phyloP scores from a whole-genome alignment of 78 protist genomes.

The Dictyostelium brefeldianum region DNA sequence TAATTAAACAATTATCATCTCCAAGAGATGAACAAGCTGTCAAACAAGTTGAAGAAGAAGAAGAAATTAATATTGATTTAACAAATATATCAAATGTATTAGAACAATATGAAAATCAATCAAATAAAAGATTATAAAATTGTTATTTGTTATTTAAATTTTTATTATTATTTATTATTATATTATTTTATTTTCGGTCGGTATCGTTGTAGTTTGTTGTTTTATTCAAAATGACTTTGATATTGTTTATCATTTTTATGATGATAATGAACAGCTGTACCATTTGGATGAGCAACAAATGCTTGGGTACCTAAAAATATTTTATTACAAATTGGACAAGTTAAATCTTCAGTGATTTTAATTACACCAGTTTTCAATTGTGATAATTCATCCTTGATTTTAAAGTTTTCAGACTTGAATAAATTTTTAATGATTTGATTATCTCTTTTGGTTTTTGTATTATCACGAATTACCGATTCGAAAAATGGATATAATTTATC shows the following conservation, averaged over 20 bases:
- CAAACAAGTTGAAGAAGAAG: not conserved
- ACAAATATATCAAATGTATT: slow-evolving; percentile 1
- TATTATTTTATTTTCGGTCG: too few relatives aligned
- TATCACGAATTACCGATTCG: slow-evolving; percentile 81
- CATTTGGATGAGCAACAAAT: slow-evolving; percentile 73
- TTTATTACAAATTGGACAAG: slow-evolving; percentile 79
- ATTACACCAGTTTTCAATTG: slow-evolving; percentile 58
- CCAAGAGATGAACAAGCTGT: not conserved
- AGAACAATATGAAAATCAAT: not conserved
- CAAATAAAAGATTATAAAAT: not conserved
- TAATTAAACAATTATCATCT: slow-evolving; percentile 44
- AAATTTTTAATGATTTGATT: slow-evolving; percentile 70
- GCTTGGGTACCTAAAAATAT: slow-evolving; percentile 72
- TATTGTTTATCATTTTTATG: slow-evolving; percentile 23
- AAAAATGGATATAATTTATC: slow-evolving; percentile 79
- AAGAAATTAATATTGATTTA: slow-evolving; percentile 5
- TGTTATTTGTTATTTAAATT: too few relatives aligned
- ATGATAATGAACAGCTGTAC: slow-evolving; percentile 65
- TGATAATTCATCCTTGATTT: slow-evolving; percentile 71
- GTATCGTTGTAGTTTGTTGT: not conserved
- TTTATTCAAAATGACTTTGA: slow-evolving; percentile 5
- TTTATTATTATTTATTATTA: too few relatives aligned
- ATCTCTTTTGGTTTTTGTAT: slow-evolving; percentile 61
- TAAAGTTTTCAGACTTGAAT: slow-evolving; percentile 45
- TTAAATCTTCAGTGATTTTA: slow-evolving; percentile 77